These are phyloP conservation scores for Nitzschia palea DNA, from an alignment of 108 stramenopile genomes.

Conservation along the genomic window DNA sequence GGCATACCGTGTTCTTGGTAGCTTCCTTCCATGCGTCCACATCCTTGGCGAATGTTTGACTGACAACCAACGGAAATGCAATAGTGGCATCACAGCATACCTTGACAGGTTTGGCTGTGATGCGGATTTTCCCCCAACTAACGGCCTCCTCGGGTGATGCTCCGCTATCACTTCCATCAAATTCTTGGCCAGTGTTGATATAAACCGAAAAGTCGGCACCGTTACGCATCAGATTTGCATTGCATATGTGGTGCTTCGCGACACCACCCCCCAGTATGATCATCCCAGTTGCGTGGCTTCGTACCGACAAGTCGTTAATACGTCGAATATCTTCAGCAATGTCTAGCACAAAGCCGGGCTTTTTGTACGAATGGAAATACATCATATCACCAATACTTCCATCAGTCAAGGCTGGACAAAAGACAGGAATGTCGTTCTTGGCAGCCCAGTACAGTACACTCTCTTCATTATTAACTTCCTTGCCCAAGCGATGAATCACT, in stretches of 20 bases:
- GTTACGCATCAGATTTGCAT: conserved; percentile 99
- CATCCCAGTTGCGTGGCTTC: conserved; percentile 92
- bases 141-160: conserved; percentile 98
- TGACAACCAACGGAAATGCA: conserved; percentile 95
- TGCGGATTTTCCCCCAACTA: conserved; percentile 97
- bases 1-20: conserved; percentile 68
- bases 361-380: conserved; percentile 99
- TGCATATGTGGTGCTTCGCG: conserved; percentile 99
- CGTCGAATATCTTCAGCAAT: conserved; percentile 92
- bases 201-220: conserved; percentile 99
- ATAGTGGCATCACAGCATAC: conserved; percentile 95
- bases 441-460: conserved; percentile 97
- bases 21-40: conserved; percentile 79
- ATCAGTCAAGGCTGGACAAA: conserved; percentile 99
- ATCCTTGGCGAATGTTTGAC: conserved; percentile 97
- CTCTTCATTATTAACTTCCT: conserved; percentile 92
- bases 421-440: conserved; percentile 97
- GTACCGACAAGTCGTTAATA: conserved; percentile 95
- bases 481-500: conserved; percentile 93
- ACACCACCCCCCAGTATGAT: conserved; percentile 98
- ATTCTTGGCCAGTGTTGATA: conserved; percentile 96
- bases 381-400: conserved; percentile 99
- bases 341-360: conserved; percentile 93
- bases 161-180: conserved; percentile 98
- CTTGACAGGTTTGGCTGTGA: conserved; percentile 94